Base-by-base conservation (phyloP, 2,329 filamentous ascomycete species). In the Trichoderma asperellum region DNA sequence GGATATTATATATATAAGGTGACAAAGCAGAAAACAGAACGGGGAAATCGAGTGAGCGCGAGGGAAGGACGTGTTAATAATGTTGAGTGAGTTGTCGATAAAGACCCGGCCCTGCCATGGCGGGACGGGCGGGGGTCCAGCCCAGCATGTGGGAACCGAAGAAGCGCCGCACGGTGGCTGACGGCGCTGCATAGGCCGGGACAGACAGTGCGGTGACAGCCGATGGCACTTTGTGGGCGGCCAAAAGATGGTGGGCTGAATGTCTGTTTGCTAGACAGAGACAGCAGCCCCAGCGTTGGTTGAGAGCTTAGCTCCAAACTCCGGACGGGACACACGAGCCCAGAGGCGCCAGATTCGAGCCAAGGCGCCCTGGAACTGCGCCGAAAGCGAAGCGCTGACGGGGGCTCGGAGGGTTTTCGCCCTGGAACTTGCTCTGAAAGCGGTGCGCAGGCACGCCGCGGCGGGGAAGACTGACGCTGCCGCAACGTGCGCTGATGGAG, bases 21-120 rank as follows among this genome's bases (percentile, higher is more conserved):
- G 43, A 62, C 24, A 43, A 55, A 59, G 24, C 29, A n/a, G 29
- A 43, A n/a, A 29, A 12, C 14, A 16, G n/a, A 14, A 57, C 24
- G 35, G 34, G 57, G 60, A 47, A 21, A 34, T 34, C 2, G 34
- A 49, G 11, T 29, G 47, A 37, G 34, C 21, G 57, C 40, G 58
- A 63, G 66, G 52, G 59, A 49, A 35, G 52, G 16, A 53, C 40
- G 52, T 58, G 68, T 69, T 66, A 69, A 69, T 69, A 69, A 69
- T 69, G 68, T 69, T 69, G 68, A 69, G 68, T 65, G 47, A 24
- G 47, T 43, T 49, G 68, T 43, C 64, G 68, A 65, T 62, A 52
- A 65, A 32, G 60, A 61, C 43, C 53, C 60, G 49, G 67, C 32
- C 55, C 27, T 69, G 53, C 55, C 57, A 62, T 57, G 56, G 58